Evolutionary conservation across 495 filamentous ascomycete species (phyloP).

Genomic region (Staphylotrichum longicolle): DNA sequence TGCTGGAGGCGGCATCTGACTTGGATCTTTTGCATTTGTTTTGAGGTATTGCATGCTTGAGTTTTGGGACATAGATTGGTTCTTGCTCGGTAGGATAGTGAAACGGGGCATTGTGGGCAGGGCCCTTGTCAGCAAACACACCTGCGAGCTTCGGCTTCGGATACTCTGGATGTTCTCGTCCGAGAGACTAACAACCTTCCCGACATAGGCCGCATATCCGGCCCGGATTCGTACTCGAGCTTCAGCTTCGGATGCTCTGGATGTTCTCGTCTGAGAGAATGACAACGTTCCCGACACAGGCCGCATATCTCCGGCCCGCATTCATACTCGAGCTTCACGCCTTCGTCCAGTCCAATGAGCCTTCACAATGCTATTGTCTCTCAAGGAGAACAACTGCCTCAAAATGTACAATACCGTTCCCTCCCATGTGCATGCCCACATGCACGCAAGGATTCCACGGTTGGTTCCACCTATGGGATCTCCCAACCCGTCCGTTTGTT

Average conservation of each 20-base stretch:
- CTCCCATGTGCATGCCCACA: neutral
- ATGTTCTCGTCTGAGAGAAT: too few species aligned
- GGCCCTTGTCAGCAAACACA: too few species aligned
- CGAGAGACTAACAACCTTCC: neutral
- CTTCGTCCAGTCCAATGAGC: too few species aligned
- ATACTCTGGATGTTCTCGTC: too few species aligned
- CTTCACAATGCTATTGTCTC: neutral
- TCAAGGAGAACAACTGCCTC: neutral
- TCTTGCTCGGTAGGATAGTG: neutral
- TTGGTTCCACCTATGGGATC: neutral
- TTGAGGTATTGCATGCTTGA: neutral
- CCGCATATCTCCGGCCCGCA: neutral
- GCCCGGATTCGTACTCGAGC: neutral
- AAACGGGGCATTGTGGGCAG: neutral
- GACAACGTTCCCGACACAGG: neutral
- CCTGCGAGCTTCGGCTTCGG: too few species aligned
- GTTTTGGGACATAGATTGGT: neutral
- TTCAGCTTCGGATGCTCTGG: too few species aligned
- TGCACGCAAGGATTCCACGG: neutral
- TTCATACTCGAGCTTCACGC: too few species aligned
- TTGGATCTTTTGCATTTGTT: neutral
- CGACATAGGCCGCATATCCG: neutral
- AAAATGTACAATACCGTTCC: conserved; percentile 18
- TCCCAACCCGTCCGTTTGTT: neutral
- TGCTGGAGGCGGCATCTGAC: too few species aligned